Evolutionary conservation across 2,329 filamentous ascomycete genomes (phyloP).

Genomic region (Aspergillus latus): DNA sequence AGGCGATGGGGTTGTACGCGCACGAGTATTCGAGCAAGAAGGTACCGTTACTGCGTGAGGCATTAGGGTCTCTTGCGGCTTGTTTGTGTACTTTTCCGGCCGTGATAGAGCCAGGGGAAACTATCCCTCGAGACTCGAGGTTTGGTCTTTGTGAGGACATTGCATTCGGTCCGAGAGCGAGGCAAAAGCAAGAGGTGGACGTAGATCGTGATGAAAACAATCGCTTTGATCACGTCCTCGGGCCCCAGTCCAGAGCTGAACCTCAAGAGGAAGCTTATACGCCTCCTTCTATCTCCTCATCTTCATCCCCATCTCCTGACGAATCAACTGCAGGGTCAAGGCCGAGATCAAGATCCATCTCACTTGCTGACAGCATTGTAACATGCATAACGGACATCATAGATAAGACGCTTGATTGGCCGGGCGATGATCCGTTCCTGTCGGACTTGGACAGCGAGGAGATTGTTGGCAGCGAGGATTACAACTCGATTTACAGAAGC

Average conservation of each 20-base stretch:
- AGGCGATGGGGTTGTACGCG: constrained; percentile 47
- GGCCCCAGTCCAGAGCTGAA: neutral
- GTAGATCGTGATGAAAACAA: neutral
- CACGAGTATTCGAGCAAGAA: constrained; percentile 50
- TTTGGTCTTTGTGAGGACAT: neutral
- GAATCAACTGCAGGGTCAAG: neutral
- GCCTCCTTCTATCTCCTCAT: neutral
- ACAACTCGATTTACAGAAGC: neutral
- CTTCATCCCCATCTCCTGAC: neutral
- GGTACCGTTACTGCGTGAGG: constrained; percentile 40
- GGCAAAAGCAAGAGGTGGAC: neutral
- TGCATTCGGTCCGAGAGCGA: too few relatives aligned
- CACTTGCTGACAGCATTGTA: constrained; percentile 21
- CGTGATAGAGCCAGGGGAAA: neutral
- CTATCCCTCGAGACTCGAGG: neutral
- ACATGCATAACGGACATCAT: constrained; percentile 29
- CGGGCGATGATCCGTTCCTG: constrained; percentile 30
- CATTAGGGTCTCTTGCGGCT: constrained; percentile 41
- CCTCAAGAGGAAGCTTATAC: neutral
- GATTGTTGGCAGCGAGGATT: neutral
- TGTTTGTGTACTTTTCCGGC: constrained; percentile 33
- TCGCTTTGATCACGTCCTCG: neutral
- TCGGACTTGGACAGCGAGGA: constrained; percentile 16
- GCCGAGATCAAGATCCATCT: constrained; percentile 1
- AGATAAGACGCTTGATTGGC: constrained; percentile 23